These are phyloP conservation scores for Diatrype stigma DNA, from an alignment of 2,329 filamentous ascomycete species.

Conservation along the genomic window DNA sequence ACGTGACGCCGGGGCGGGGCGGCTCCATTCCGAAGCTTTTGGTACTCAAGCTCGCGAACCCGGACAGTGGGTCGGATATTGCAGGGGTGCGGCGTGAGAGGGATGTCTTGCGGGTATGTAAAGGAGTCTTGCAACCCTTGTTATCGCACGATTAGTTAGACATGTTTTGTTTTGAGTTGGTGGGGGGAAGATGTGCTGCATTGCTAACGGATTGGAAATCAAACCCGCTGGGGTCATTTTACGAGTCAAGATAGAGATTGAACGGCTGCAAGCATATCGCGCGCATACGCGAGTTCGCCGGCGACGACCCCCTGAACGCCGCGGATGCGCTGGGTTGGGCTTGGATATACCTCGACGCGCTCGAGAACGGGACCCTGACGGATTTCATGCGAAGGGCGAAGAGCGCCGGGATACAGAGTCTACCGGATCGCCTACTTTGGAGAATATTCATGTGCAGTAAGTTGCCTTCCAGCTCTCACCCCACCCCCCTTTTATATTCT, in stretches of 20 bases:
- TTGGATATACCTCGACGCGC: slow-evolving; percentile 6
- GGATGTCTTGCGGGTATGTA: slow-evolving; percentile 3
- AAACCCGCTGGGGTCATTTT: too few relatives aligned
- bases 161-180: too few relatives aligned
- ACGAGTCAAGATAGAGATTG: background rate
- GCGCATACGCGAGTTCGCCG: background rate
- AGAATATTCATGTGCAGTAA: slow-evolving; percentile 7
- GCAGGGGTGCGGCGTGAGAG: slow-evolving; percentile 2
- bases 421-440: slow-evolving; percentile 10
- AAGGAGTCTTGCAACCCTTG: too few relatives aligned
- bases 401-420: background rate
- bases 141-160: too few relatives aligned
- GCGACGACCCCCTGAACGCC: slow-evolving; percentile 3
- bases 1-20: background rate
- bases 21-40: background rate
- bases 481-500: too few relatives aligned
- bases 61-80: slow-evolving; percentile 3
- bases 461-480: too few relatives aligned
- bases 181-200: too few relatives aligned
- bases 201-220: too few relatives aligned
- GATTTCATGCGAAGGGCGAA: slow-evolving; percentile 3
- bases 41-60: slow-evolving; percentile 8
- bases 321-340: slow-evolving; percentile 3
- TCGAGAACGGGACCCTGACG: slow-evolving; percentile 9
- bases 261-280: slow-evolving; percentile 6